Evolutionary conservation across 2,329 filamentous ascomycete genomes (phyloP).

Genomic region (Zymoseptoria passerinii): DNA sequence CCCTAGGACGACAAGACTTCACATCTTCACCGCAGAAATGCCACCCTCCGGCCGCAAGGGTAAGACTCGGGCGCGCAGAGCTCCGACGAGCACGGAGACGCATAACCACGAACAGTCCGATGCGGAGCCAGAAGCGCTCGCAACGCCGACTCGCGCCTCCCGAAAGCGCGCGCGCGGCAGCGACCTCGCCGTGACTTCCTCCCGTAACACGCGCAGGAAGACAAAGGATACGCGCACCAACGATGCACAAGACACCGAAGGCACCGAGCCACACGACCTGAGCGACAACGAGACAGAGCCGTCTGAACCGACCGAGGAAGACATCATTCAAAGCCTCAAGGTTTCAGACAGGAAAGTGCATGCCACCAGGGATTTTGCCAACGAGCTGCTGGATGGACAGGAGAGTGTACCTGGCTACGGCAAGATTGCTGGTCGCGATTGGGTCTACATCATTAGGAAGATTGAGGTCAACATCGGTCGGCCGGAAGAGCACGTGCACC

Average conservation of each 20-base stretch:
- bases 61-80: constrained; percentile 27
- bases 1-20: neutral
- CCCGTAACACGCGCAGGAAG: constrained; percentile 28
- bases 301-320: constrained; percentile 34
- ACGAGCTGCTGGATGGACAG: constrained; percentile 41
- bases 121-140: constrained; percentile 37
- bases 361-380: constrained; percentile 48
- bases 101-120: constrained; percentile 30
- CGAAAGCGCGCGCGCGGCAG: constrained; percentile 36
- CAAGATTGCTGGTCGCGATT: constrained; percentile 72
- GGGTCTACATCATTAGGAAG: constrained; percentile 76
- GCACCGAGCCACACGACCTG: constrained; percentile 31
- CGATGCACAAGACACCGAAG: constrained; percentile 31
- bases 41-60: constrained; percentile 28
- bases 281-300: constrained; percentile 33
- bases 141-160: constrained; percentile 41
- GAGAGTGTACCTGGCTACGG: constrained; percentile 57
- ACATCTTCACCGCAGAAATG: constrained; percentile 14
- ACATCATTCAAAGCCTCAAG: constrained; percentile 36
- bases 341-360: constrained; percentile 45
- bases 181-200: constrained; percentile 19
- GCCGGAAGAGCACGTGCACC: constrained; percentile 35
- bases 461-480: constrained; percentile 70
- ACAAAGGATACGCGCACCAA: constrained; percentile 25
- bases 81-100: constrained; percentile 20